Conservation (phyloP, 1,284 basidiomycete genomes). For the Hypsizygus ulmarius region DNA sequence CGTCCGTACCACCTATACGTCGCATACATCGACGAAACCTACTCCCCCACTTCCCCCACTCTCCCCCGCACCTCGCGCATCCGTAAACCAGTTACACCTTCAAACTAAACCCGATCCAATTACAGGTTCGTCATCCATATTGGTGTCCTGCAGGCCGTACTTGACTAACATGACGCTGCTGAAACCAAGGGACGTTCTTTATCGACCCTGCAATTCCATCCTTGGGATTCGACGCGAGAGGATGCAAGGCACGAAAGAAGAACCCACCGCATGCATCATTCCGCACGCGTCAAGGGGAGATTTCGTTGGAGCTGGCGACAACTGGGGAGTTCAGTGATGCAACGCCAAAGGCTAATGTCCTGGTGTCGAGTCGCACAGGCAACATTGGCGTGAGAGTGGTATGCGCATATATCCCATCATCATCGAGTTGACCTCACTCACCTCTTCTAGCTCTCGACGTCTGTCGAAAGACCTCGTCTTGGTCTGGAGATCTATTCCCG, state of each 20-base stretch:
- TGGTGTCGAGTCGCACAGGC: constrained; percentile 32
- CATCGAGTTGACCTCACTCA: not conserved
- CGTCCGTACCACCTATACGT: no score
- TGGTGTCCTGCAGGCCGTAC: not conserved
- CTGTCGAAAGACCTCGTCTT: constrained; percentile 31
- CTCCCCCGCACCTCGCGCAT: constrained; percentile 4
- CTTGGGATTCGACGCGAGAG: constrained; percentile 21
- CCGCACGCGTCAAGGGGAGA: constrained; percentile 36
- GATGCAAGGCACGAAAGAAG: constrained; percentile 25
- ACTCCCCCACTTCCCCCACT: no score
- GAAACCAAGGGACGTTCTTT: constrained; percentile 30
- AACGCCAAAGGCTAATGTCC: constrained; percentile 30
- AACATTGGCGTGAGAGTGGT: constrained; percentile 39
- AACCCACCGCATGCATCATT: constrained; percentile 37
- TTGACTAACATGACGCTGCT: no score
- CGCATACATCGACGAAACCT: no score
- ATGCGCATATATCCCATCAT: constrained; percentile 9
- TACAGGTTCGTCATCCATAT: constrained; percentile 20
- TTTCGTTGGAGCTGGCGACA: constrained; percentile 35
- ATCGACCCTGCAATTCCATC: constrained; percentile 33
- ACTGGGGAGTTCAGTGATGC: constrained; percentile 28
- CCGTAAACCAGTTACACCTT: constrained; percentile 31
- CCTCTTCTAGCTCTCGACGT: constrained; percentile 24
- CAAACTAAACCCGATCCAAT: constrained; percentile 27
- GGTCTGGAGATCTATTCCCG: constrained; percentile 35